Conservation (phyloP, 768 basidiomycete species). For the Boletus bicolor region DNA sequence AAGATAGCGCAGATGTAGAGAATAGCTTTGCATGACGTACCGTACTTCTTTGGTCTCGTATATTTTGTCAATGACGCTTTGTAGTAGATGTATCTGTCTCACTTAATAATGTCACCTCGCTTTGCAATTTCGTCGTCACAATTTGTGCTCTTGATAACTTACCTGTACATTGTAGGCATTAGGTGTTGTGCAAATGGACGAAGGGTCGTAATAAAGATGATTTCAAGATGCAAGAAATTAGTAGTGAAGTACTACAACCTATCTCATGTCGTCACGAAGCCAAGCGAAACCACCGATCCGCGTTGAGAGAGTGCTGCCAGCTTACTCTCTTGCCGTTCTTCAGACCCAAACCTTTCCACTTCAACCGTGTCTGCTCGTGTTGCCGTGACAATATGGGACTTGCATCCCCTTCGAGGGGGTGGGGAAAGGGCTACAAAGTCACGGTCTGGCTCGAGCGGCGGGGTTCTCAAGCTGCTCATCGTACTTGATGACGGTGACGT, state of each 20-base stretch:
- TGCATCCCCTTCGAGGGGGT: conserved; percentile 62
- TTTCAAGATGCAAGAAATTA: conserved; percentile 17
- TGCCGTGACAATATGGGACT: conserved; percentile 36
- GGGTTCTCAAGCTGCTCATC: conserved; percentile 2
- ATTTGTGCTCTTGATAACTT: background rate
- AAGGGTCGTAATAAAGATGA: background rate
- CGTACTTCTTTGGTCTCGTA: conserved; percentile 5
- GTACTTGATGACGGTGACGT: conserved; percentile 18
- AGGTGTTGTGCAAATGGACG: background rate
- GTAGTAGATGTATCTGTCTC: conserved; percentile 23
- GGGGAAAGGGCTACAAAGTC: conserved; percentile 56
- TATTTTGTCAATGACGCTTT: background rate
- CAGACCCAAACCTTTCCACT: conserved; percentile 7
- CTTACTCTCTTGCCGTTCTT: conserved; percentile 7
- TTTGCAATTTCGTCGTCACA: background rate
- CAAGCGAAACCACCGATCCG: conserved; percentile 53
- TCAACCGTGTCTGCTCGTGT: conserved; percentile 13
- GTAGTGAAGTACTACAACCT: conserved; percentile 6
- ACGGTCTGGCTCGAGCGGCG: conserved; percentile 27
- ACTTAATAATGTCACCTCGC: conserved; percentile 2
- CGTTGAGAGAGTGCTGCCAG: conserved; percentile 43
- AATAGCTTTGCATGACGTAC: conserved; percentile 79
- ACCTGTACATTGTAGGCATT: background rate
- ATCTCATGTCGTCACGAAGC: conserved; percentile 46
- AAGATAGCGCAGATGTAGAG: conserved; percentile 94